Base-by-base conservation (phyloP, 2,329 filamentous ascomycete species). In the Cyphellophora attinorum region DNA sequence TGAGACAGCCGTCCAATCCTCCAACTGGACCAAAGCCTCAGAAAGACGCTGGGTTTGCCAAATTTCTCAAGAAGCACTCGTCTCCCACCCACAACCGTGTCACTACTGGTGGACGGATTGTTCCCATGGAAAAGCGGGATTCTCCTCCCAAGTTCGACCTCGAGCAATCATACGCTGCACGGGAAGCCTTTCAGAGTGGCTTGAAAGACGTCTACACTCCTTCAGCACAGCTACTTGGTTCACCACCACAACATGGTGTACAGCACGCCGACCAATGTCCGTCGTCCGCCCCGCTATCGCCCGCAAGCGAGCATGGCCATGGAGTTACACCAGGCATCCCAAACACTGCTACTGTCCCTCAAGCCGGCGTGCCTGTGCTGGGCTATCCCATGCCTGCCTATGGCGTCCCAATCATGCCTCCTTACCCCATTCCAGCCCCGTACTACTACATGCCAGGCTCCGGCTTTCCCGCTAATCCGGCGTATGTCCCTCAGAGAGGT, bases 1-100 rank as follows among this genome's bases (percentile, higher is more conserved):
- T 38, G 8, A 42, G 46, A 39, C 56, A 58, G 30, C 53, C 59
- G 12, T 41, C 46, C 4, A 52, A 54, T 29, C 53, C 58, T 31
- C 55, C 59, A 5, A 45, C 52, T 18, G 50, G 52, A 15, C 44
- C 42, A 23, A 42, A 48, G 8, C 51, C 55, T 11, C 55, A 62
- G 31, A 51, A 47, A 19, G 55, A 65, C 31, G 50, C 54, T 30
- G 65, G 65, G 0, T 68, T 68, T 47, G 58, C 53, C 19, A 54
- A 54, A 23, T 68, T 68, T 37, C 51, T 68, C 6, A 61, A 61
- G 46, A 55, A 63, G 33, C 63, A 67, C 39, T 54, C 61, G 5
- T 67, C 65, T 21, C 63, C 64, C n/a, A 63, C 57, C 19, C 60
- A 65, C 38, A 60, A 67, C 33, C 60, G 64, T 33, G 65, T 68